These are phyloP conservation scores for Centella asiatica DNA, from an alignment of 129 eudicot genomes.

Conservation along the genomic window DNA sequence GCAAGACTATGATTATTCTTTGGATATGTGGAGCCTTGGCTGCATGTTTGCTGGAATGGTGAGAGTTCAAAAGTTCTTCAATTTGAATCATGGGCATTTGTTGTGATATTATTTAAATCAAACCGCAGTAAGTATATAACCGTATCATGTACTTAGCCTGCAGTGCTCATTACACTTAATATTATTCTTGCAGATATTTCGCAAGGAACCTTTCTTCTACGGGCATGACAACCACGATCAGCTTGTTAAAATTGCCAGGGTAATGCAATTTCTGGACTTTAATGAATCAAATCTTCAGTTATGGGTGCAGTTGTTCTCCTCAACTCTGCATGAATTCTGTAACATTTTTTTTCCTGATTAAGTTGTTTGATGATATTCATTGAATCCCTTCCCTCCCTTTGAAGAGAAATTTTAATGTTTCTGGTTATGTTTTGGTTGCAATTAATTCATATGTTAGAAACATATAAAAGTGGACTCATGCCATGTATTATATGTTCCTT, in stretches of 20 bases:
- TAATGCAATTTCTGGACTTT: conserved; percentile 19
- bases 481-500: no score
- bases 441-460: background rate
- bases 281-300: background rate
- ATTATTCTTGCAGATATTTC: conserved; percentile 63
- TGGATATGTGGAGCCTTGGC: conserved; percentile 99
- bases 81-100: background rate
- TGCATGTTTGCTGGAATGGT: conserved; percentile 99
- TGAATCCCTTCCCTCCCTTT: no score
- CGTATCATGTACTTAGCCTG: no score
- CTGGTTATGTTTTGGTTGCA: no score
- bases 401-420: no score
- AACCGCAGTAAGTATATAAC: background rate
- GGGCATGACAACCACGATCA: conserved; percentile 99
- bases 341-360: background rate
- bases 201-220: conserved; percentile 99
- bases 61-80: conserved; percentile 14
- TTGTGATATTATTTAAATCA: background rate
- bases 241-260: conserved; percentile 99
- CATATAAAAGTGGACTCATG: background rate
- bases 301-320: background rate
- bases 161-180: background rate
- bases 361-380: background rate
- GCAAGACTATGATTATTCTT: conserved; percentile 97
- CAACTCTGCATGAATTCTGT: background rate